Percentiles rank a stretch among this genome's conserved stretches.
These are phyloP conservation scores for Carex arenaria DNA, from an alignment of 202 grass and related monocot genomes.

Conservation along the genomic window DNA sequence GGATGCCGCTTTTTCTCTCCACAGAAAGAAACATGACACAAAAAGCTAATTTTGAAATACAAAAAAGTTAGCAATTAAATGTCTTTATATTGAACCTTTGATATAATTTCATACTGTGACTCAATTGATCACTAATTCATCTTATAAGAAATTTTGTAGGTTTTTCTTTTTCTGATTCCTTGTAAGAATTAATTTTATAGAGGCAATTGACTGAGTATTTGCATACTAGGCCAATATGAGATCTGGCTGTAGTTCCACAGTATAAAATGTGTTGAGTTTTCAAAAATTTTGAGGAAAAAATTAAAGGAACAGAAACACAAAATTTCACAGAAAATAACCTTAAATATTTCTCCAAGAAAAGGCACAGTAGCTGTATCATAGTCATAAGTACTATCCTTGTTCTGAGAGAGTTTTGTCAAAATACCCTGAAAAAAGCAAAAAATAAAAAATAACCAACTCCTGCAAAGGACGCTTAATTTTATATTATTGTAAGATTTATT, in stretches of 20 bases:
- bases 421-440: slow-evolving; percentile 52
- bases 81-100: neutral
- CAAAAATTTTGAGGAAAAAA: neutral
- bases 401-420: slow-evolving; percentile 91
- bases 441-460: neutral
- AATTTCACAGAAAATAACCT: slow-evolving; percentile 39
- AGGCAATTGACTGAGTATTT: neutral
- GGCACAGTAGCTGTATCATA: slow-evolving; percentile 92
- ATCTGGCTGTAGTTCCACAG: neutral
- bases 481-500: neutral
- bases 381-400: slow-evolving; percentile 63
- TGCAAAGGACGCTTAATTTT: neutral
- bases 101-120: neutral
- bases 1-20: slow-evolving; percentile 69
- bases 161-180: neutral
- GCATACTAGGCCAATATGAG: neutral
- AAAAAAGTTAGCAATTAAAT: neutral
- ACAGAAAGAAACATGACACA: slow-evolving; percentile 72
- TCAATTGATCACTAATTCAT: neutral
- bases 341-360: slow-evolving; percentile 91
- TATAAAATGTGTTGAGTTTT: neutral
- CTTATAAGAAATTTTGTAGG: neutral
- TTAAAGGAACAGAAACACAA: neutral
- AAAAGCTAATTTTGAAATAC: slow-evolving; percentile 44
- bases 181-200: neutral